Base-by-base conservation (phyloP, 1,284 basidiomycete species). In the Rhodofomes roseus region DNA sequence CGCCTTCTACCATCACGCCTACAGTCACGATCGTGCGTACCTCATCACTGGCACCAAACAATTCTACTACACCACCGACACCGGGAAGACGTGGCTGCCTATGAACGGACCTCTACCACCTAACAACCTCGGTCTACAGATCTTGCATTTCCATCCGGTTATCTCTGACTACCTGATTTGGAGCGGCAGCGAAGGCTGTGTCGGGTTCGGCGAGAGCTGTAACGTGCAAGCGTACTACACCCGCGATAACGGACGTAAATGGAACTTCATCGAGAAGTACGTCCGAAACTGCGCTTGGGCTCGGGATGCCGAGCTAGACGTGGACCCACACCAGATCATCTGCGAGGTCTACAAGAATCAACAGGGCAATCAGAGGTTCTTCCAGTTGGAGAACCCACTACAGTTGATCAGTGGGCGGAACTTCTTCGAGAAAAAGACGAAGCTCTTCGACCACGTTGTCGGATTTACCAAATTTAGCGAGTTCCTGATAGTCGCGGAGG, bases 381-480 rank as follows among this genome's bases (percentile, higher is more conserved):
- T 85, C 62, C 71, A 74, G 20, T 72, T 76, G 18, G 79, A 81
- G 22, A 94, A 94, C 68, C 84, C 89, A 4, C 69, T 98, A 54
- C 83, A 96, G 72, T 78, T 98, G 54, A 82, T 97, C 36, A 83
- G 85, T 7, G 96, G 97, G 1, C 74, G 80, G 14, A 81, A 89
- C 58, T 97, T 87, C 76, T 98, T 88, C 73, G 68, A 67, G 50
- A 83, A 82, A 63, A 90, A 86, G 77, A 85, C 79, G 63, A 89
- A 83, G 68, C 73, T 98, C 29, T 98, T 99, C 70, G 84, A 93
- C 54, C 80, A 87, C 44, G 87, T 98, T 57, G 92, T 96, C 63
- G 96, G 96, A 2, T 98, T 96, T 77, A 90, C 97, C 0, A 96
- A 95, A 71, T 99, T 99, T 75, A 93, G 93, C 3, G 93, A 98